Evolutionary conservation across 768 basidiomycete species (phyloP), one percentile per base, ranked within the genome.

Genomic region (Boletus sp.): DNA sequence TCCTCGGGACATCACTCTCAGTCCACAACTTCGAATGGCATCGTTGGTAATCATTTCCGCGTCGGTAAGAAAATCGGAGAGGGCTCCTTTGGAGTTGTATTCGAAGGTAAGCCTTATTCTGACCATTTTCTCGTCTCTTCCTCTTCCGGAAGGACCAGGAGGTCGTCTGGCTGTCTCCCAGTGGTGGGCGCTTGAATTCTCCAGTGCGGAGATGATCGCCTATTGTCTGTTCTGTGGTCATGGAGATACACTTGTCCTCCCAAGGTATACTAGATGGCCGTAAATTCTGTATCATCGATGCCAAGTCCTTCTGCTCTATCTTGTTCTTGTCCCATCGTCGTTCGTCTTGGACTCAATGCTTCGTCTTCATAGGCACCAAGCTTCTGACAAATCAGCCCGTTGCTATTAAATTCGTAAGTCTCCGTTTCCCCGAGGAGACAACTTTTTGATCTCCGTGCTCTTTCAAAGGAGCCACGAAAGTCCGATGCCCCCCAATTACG

Each of bases 1-100:
- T 88, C 88, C 55, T 87, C 83, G 42, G 75, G 75, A 21, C 86
- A 88, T 72, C 84, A 82, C 48, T 79, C 83, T 17, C 82, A 83
- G 65, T 79, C 83, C 44, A 75, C 83, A 45, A 77, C 81, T 29
- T 79, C 74, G 38, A 88, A 84, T 71, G 83, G 87, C 64, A 83
- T 91, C 70, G 86, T 91, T 54, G 89, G 89, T 40, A 84, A 78
- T 64, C 83, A 90, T 70, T 91, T 83, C 69, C 82, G 90, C 59
- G 94, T 98, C 48, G 96, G 96, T 47, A 94, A 96, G 82, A 98
- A 98, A 84, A 96, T 98, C 70, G 96, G 96, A 45, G 96, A 99
- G 75, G 96, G 96, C 47, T 91, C 88, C n/a, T 99, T 99, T 70
- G 96, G 96, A 65, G 96, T 98, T 61, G 88, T 98, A 58, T 93